phyloP scores from a whole-genome alignment of 2,329 filamentous ascomycete species.

The Lecanicillium sp. region DNA sequence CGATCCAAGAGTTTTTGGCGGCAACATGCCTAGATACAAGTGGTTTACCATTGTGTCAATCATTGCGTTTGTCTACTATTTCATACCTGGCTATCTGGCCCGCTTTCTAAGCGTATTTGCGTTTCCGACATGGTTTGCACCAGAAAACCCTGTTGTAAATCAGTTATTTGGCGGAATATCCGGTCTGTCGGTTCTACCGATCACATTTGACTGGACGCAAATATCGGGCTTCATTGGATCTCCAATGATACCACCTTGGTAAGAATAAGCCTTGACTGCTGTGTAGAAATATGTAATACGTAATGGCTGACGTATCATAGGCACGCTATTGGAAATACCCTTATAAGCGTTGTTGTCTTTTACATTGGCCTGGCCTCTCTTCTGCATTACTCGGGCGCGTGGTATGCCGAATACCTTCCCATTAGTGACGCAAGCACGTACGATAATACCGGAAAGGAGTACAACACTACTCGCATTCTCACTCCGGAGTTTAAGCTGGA shows the following conservation, averaged over 20 bases:
- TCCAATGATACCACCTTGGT: constrained; percentile 62
- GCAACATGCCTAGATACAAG: constrained; percentile 55
- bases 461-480: constrained; percentile 58
- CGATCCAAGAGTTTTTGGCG: constrained; percentile 49
- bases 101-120: constrained; percentile 64
- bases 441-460: constrained; percentile 57
- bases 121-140: constrained; percentile 64
- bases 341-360: constrained; percentile 58
- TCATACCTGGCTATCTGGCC: constrained; percentile 60
- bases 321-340: constrained; percentile 65
- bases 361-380: constrained; percentile 51
- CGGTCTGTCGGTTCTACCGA: constrained; percentile 58
- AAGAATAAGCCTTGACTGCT: constrained; percentile 13
- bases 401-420: constrained; percentile 56
- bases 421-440: constrained; percentile 64
- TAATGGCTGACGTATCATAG: constrained; percentile 23
- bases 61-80: constrained; percentile 56
- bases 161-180: constrained; percentile 64
- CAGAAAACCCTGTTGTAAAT: constrained; percentile 59
- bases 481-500: constrained; percentile 55
- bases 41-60: constrained; percentile 54
- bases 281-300: neutral
- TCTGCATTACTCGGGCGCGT: constrained; percentile 58
- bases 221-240: constrained; percentile 60
- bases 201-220: constrained; percentile 73